phyloP scores from a whole-genome alignment of 441 rosid species.

The Brassica balearica region DNA sequence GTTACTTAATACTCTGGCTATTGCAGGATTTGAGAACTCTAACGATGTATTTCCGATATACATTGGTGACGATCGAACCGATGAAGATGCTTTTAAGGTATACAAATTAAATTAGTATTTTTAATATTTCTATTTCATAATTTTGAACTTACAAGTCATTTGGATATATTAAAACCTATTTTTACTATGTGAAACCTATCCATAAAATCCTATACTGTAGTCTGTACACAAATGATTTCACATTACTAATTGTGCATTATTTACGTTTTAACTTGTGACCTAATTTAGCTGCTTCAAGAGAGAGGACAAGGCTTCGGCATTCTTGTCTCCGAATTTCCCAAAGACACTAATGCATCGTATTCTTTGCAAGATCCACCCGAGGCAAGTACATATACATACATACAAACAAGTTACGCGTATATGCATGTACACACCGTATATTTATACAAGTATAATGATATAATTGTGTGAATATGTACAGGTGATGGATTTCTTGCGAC shows the following conservation, averaged over 20 bases:
- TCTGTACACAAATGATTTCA: neutral
- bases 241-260: slow-evolving; percentile 13
- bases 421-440: no score
- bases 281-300: slow-evolving; percentile 60
- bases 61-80: slow-evolving; percentile 80
- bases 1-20: neutral
- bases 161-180: neutral
- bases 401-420: neutral
- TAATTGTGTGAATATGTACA: slow-evolving; percentile 13
- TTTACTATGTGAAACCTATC: neutral
- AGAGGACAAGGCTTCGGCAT: slow-evolving; percentile 94
- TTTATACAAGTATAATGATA: slow-evolving; percentile 10
- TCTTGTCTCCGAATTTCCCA: slow-evolving; percentile 76
- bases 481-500: slow-evolving; percentile 65
- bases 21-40: slow-evolving; percentile 69
- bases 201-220: no score
- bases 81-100: slow-evolving; percentile 97
- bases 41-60: slow-evolving; percentile 74
- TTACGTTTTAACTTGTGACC: slow-evolving; percentile 21
- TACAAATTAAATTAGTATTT: slow-evolving; percentile 28
- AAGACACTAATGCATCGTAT: slow-evolving; percentile 79
- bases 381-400: slow-evolving; percentile 47
- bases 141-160: neutral
- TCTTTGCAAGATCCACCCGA: slow-evolving; percentile 76
- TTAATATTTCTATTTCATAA: neutral